These are phyloP conservation scores for Mucor velutinosus DNA, from an alignment of 371 early-diverging fungal species.

Conservation along the genomic window DNA sequence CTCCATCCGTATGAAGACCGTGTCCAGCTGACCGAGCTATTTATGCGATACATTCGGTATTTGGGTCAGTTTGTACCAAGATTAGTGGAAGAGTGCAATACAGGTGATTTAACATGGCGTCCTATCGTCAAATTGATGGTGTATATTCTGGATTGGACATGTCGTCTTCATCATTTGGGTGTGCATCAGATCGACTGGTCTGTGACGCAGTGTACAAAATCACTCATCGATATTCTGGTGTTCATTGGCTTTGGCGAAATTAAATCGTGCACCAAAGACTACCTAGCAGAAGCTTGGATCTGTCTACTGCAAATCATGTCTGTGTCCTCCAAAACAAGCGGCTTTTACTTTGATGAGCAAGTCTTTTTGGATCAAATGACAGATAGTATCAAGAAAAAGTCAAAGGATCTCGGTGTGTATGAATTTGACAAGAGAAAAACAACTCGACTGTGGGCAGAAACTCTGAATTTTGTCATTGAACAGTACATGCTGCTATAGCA, in stretches of 20 bases:
- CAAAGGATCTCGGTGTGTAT: not conserved
- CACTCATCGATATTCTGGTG: conserved; percentile 15
- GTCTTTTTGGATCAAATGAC: conserved; percentile 11
- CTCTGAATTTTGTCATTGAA: conserved; percentile 9
- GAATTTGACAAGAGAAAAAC: conserved; percentile 10
- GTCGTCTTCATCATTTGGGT: conserved; percentile 20
- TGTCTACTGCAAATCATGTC: conserved; percentile 23
- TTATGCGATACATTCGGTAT: conserved; percentile 5
- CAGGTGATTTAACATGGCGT: not conserved
- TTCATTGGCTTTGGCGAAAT: conserved; percentile 15
- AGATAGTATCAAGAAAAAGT: conserved; percentile 1
- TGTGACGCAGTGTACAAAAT: conserved; percentile 8
- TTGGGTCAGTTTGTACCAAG: not conserved
- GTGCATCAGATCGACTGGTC: conserved; percentile 10
- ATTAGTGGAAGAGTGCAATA: not conserved
- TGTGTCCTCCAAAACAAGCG: conserved; percentile 6
- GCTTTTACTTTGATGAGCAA: conserved; percentile 13
- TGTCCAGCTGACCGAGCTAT: not conserved
- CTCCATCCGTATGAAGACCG: not conserved
- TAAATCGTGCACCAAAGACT: not conserved
- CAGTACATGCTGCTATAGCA: conserved; percentile 1
- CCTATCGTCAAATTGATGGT: conserved; percentile 9
- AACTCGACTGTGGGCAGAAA: conserved; percentile 11
- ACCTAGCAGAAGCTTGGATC: conserved; percentile 20
- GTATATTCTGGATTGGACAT: conserved; percentile 25